Conservation (phyloP, 768 basidiomycete species). For the Rhizopogon roseolus region DNA sequence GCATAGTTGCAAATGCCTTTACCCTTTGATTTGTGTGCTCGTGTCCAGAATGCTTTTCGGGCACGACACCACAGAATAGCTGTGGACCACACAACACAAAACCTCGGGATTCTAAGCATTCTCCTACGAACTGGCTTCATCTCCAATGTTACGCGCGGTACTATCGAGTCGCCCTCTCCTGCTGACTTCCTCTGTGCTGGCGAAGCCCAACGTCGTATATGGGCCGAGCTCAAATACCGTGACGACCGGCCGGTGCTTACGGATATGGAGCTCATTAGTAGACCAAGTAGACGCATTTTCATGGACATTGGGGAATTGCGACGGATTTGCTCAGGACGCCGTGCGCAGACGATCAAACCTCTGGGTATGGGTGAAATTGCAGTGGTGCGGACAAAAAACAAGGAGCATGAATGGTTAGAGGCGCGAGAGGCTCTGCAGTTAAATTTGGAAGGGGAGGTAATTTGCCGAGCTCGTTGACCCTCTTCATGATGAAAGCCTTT, state of each 20-base stretch:
- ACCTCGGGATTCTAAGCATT: conserved; percentile 88
- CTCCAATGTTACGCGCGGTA: conserved; percentile 77
- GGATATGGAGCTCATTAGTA: conserved; percentile 77
- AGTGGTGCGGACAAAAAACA: conserved; percentile 68
- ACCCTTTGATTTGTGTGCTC: conserved; percentile 86
- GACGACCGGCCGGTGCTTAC: conserved; percentile 82
- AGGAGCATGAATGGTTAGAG: conserved; percentile 82
- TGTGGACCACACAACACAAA: conserved; percentile 81
- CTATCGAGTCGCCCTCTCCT: conserved; percentile 60
- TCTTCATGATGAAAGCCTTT: background rate
- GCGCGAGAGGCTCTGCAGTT: conserved; percentile 86
- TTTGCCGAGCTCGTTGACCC: conserved; percentile 67
- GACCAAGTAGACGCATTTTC: conserved; percentile 75
- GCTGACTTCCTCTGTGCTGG: conserved; percentile 50
- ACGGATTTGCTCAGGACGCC: conserved; percentile 73
- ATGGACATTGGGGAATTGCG: conserved; percentile 72
- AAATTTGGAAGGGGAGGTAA: conserved; percentile 77
- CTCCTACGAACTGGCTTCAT: conserved; percentile 90
- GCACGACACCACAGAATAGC: conserved; percentile 76
- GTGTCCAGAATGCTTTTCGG: conserved; percentile 87
- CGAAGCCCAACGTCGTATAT: conserved; percentile 74
- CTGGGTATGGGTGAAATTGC: conserved; percentile 92
- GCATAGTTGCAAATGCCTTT: conserved; percentile 62
- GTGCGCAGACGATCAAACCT: conserved; percentile 77
- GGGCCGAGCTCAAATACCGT: conserved; percentile 93